Percentiles rank a stretch among this genome's conserved stretches.
These are phyloP conservation scores for Fusarium redolens DNA, from an alignment of 2,329 filamentous ascomycete genomes.

Conservation along the genomic window DNA sequence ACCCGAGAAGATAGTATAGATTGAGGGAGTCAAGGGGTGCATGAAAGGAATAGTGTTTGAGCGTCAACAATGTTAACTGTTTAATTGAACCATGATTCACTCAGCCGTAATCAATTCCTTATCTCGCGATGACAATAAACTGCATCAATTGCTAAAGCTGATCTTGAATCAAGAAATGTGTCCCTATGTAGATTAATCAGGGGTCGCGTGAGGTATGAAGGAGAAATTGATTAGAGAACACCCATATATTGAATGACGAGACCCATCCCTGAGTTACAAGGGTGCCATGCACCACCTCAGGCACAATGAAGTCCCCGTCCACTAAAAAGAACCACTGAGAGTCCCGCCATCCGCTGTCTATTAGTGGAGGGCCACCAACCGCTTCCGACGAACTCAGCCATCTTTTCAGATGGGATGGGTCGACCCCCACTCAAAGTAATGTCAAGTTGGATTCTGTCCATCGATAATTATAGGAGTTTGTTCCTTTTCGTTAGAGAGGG, in stretches of 20 bases:
- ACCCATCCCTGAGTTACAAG: slow-evolving; percentile 4
- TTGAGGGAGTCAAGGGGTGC: slow-evolving; percentile 8
- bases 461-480: slow-evolving; percentile 37
- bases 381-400: slow-evolving; percentile 25
- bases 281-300: slow-evolving; percentile 3
- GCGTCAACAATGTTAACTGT: slow-evolving; percentile 14
- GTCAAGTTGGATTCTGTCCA: slow-evolving; percentile 27
- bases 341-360: slow-evolving; percentile 28
- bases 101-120: neutral
- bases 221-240: slow-evolving; percentile 24
- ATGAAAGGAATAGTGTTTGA: slow-evolving; percentile 25
- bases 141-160: neutral
- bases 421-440: slow-evolving; percentile 31
- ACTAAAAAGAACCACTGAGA: slow-evolving; percentile 15
- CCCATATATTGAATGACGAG: slow-evolving; percentile 5
- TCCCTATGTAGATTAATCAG: neutral
- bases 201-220: slow-evolving; percentile 35
- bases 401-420: slow-evolving; percentile 23
- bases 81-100: slow-evolving; percentile 11
- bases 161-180: neutral
- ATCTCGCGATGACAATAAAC: neutral
- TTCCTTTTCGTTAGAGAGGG: slow-evolving; percentile 24
- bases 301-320: neutral
- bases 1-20: slow-evolving; percentile 34
- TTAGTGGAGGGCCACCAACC: slow-evolving; percentile 26